phyloP scores from a whole-genome alignment of 1,139 yeast species.

The Hyphopichia fennica region DNA sequence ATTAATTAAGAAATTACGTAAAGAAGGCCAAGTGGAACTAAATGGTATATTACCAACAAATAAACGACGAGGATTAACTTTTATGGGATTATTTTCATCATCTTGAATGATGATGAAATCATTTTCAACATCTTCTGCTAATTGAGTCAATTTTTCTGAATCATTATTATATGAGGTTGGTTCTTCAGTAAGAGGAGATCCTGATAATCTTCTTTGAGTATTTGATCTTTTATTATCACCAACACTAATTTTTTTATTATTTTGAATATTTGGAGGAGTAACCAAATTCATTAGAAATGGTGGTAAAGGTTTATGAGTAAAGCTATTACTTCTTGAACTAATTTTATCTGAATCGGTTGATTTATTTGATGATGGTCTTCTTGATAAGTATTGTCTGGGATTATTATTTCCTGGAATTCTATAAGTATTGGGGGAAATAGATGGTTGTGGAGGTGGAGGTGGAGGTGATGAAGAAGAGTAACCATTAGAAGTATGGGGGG shows the following conservation, averaged over 20 bases:
- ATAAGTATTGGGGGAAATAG: too few relatives aligned
- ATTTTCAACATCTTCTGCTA: background rate
- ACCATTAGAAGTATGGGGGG: too few relatives aligned
- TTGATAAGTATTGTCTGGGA: slow-evolving; percentile 5
- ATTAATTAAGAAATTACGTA: slow-evolving; percentile 46
- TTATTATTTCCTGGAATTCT: too few relatives aligned
- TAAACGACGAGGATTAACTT: slow-evolving; percentile 40
- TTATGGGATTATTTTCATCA: slow-evolving; percentile 30
- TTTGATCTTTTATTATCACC: too few relatives aligned
- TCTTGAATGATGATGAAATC: slow-evolving; percentile 20
- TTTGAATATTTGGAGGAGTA: background rate
- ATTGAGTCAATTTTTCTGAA: background rate
- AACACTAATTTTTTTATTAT: too few relatives aligned
- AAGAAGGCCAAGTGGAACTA: slow-evolving; percentile 54
- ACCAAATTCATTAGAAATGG: slow-evolving; percentile 34
- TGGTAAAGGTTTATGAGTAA: slow-evolving; percentile 18
- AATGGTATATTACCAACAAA: slow-evolving; percentile 63
- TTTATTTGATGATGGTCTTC: slow-evolving; percentile 6
- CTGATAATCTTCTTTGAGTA: too few relatives aligned
- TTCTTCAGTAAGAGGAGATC: background rate
- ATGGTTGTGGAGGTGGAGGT: too few relatives aligned
- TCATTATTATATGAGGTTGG: slow-evolving; percentile 3
- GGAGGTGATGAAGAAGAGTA: too few relatives aligned
- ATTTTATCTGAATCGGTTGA: too few relatives aligned
- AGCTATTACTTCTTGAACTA: background rate